Evolutionary conservation across 352 stramenopile genomes (phyloP), one percentile per base, ranked within the genome.

Genomic region (Phytopythium oedochilum): DNA sequence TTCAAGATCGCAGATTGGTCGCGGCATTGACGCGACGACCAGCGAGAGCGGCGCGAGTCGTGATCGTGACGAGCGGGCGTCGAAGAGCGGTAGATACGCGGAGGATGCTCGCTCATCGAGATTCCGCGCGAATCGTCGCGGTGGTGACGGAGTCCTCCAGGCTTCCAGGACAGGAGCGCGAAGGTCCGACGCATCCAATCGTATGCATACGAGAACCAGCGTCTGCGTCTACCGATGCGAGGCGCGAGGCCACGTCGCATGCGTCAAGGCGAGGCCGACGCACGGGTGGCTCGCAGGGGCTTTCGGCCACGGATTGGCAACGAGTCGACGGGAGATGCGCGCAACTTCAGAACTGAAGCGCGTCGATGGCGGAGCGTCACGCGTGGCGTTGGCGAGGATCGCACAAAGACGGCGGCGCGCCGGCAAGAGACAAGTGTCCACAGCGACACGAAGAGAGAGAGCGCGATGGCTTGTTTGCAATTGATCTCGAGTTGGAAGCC

Each of bases 321-420:
- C n/a, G n/a, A n/a, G n/a, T n/a, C 34, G 34, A 18, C 14, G 2
- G 35, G n/a, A 9, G 39, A 45, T 45, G 39, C 39, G 39, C 42
- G 22, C 5, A 48, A 48, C 42, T 48, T 48, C 42, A 48, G 42
- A 48, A 48, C 42, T 48, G 42, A 48, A 48, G 42, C 7, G 8
- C 14, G 14, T 18, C 23, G 42, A 48, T 20, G 42, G 0, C 25
- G 42, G 42, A 14, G 42, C 42, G 42, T 48, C 42, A 48, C 42
- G 7, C 23, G 4, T 3, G 15, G 22, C 15, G 23, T 48, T 48
- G 22, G 40, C n/a, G n/a, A n/a, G n/a, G n/a, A n/a, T 20, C 39
- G 11, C 22, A 11, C 29, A 10, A 34, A 10, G 5, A 34, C n/a
- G 20, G 20, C 20, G 6, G n/a, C 36, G 40, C 35, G 35, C 5